Percentiles rank a stretch among this genome's conserved stretches.
phyloP scores from a whole-genome alignment of 108 stramenopile species.

The Pseudonitzschia multistriata region DNA sequence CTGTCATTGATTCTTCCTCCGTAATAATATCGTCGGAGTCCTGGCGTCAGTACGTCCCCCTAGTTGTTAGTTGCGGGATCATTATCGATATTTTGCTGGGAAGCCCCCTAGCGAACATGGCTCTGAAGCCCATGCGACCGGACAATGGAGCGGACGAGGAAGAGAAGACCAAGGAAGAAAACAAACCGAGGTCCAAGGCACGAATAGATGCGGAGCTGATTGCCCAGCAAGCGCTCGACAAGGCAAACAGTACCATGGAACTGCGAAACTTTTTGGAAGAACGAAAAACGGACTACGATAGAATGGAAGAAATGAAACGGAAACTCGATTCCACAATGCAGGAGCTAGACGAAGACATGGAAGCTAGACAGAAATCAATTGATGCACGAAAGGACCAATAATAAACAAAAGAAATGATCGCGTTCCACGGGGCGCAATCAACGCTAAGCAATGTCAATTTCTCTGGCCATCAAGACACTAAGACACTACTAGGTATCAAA shows the following conservation, averaged over 20 bases:
- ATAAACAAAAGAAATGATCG: not conserved
- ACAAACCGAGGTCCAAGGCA: conserved; percentile 47
- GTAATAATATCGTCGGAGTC: too few relatives aligned
- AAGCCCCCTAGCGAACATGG: conserved; percentile 67
- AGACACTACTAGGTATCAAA: not conserved
- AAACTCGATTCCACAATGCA: conserved; percentile 59
- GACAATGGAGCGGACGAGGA: conserved; percentile 22
- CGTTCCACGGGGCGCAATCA: too few relatives aligned
- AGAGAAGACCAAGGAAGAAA: conserved; percentile 7
- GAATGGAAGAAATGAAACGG: conserved; percentile 59
- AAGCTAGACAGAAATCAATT: not conserved
- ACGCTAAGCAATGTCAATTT: not conserved
- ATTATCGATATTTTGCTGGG: conserved; percentile 81
- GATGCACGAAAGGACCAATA: not conserved
- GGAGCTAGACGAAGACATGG: conserved; percentile 45
- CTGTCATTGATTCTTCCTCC: too few relatives aligned
- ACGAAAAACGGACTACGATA: conserved; percentile 61
- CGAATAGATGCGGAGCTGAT: conserved; percentile 67
- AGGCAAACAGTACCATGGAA: conserved; percentile 62
- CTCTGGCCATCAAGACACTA: not conserved
- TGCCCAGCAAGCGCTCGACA: conserved; percentile 62
- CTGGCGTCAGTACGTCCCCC: conserved; percentile 87
- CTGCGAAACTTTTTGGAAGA: conserved; percentile 63
- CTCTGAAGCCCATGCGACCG: conserved; percentile 44
- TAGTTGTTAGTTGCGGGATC: conserved; percentile 55